Percentiles rank a stretch among this genome's conserved stretches.
Evolutionary conservation across 331 rosid species (phyloP).

Genomic region (Malus hybrid): DNA sequence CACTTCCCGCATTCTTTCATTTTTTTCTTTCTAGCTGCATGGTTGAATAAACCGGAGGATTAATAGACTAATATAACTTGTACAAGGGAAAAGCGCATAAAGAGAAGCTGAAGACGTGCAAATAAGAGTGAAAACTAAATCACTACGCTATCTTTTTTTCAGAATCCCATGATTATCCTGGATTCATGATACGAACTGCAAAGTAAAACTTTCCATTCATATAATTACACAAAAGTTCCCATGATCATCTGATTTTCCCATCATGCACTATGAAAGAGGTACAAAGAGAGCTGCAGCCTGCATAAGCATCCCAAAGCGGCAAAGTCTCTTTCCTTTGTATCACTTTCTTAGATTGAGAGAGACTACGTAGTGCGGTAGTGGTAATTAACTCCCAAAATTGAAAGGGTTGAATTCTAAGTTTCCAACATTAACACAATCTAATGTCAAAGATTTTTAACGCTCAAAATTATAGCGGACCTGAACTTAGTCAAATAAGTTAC

Average conservation of each 20-base stretch:
- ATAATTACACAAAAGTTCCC: not conserved
- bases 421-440: too few species aligned
- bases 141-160: not conserved
- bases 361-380: not conserved
- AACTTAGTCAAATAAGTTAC: too few species aligned
- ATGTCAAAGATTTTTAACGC: not conserved
- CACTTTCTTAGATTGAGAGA: not conserved
- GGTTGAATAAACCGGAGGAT: not conserved
- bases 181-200: not conserved
- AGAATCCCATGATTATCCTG: not conserved
- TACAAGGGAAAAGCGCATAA: too few species aligned
- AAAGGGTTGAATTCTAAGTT: too few species aligned
- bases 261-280: not conserved
- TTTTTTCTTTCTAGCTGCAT: not conserved
- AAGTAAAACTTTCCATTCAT: not conserved
- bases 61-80: too few species aligned
- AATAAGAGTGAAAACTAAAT: not conserved
- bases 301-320: not conserved
- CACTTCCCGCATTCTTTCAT: not conserved
- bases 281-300: not conserved
- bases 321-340: not conserved
- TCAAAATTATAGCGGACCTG: not conserved
- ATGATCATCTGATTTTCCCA: not conserved
- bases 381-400: too few species aligned
- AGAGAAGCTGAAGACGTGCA: not conserved